Evolutionary conservation across 768 basidiomycete genomes (phyloP), one percentile per base, ranked within the genome.

Genomic region (Chalciporus pseudorubinellus): DNA sequence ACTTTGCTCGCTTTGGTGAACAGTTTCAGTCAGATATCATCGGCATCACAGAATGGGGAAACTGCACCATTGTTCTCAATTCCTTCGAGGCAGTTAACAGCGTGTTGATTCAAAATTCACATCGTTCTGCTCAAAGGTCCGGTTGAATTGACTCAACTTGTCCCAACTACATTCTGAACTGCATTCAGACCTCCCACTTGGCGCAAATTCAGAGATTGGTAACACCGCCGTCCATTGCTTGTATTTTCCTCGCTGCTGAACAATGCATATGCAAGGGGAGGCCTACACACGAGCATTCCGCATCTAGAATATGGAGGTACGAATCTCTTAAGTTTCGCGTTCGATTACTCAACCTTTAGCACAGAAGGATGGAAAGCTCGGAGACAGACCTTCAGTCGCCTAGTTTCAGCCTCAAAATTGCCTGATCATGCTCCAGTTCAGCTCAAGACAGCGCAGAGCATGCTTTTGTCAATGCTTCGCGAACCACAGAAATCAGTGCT

Each of bases 271-370:
- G n/a, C 21, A 24, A 50, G 49, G 49, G 49, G 49, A 3, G 49
- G 49, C 1, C 29, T 50, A 28, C 42, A 50, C 18, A 43, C 26
- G 19, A 50, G 49, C 6, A 50, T 50, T 16, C 49, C 49, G 10
- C 49, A 50, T 28, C 49, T 50, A n/a, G 49, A 44, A 3, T 50
- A 50, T 9, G 49, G 49, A 50, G 49, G 49, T 44, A 24, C 18
- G 41, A 3, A 8, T 36, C 34, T 16, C 6, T n/a, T 5, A 8
- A 36, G 1, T 0, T 36, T 36, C 34, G 16, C 34, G 34, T n/a
- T 14, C 1, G 34, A n/a, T 36, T 36, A n/a, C 34, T 36, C 34
- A 36, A 3, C 16, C n/a, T 36, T 8, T 36, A 2, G 29, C 6
- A 36, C 16, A 50, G 49, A 50, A 21, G 49, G 42, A 28, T 50